A percentile compares a stretch with the other conserved stretches of the same genome.
Evolutionary conservation across 306 rosid genomes (phyloP).

Genomic region (Quercus ilex): DNA sequence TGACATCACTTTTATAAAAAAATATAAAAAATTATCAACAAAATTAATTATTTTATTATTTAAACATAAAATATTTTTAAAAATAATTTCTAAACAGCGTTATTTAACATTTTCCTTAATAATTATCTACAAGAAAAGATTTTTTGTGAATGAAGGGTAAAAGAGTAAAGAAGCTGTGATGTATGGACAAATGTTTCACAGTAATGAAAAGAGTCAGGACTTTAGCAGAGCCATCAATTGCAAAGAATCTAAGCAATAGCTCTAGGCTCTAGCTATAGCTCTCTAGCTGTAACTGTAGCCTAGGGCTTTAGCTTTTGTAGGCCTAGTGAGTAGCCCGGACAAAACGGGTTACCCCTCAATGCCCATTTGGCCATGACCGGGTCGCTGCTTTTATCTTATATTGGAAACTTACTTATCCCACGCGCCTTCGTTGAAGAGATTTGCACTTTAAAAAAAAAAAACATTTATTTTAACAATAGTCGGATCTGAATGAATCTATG

Average conservation of each 20-base stretch:
- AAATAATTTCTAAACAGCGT: no score
- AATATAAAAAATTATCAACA: no score
- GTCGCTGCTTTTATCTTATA: conserved; percentile 16
- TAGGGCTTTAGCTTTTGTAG: background rate
- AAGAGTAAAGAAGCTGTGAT: background rate
- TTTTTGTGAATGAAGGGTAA: conserved; percentile 8
- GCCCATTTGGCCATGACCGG: conserved; percentile 28
- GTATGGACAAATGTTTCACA: conserved; percentile 19
- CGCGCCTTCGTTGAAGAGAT: conserved; percentile 25
- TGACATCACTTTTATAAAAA: no score
- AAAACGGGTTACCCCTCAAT: conserved; percentile 60
- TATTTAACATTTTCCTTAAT: background rate
- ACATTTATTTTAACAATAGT: no score
- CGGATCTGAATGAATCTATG: background rate
- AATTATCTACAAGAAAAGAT: background rate
- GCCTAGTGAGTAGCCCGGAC: conserved; percentile 52
- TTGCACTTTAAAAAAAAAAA: no score
- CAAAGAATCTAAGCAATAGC: conserved; percentile 4
- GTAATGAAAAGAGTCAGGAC: conserved; percentile 33
- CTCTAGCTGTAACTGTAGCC: background rate
- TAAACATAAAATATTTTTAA: no score
- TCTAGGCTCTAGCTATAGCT: background rate
- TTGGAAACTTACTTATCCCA: conserved; percentile 23
- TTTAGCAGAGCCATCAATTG: conserved; percentile 27
- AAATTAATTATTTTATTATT: no score